phyloP scores from a whole-genome alignment of 2,329 filamentous ascomycete species.

The Aureobasidium sp. region DNA sequence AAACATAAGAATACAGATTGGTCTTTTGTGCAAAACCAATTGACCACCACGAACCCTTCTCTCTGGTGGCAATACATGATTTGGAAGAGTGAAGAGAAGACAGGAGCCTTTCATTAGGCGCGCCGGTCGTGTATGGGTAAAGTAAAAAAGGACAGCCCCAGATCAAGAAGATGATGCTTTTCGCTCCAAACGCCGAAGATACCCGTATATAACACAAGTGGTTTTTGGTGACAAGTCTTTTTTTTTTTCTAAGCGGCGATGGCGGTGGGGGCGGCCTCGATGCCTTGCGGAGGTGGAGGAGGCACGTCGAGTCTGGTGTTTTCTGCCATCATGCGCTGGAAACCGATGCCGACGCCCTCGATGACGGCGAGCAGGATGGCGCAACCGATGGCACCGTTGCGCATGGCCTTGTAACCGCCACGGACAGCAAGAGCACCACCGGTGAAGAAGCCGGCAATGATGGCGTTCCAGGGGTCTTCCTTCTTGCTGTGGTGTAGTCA shows the following conservation, averaged over 20 bases:
- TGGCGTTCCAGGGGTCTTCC: conserved; percentile 97
- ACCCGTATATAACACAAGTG: conserved; percentile 1
- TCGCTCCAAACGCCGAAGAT: conserved; percentile 11
- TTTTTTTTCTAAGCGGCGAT: conserved; percentile 12
- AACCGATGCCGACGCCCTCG: conserved; percentile 92
- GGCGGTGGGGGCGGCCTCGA: conserved; percentile 10
- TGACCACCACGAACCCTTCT: background rate
- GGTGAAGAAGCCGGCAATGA: conserved; percentile 95
- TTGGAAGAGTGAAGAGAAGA: conserved; percentile 9
- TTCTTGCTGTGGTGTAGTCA: conserved; percentile 50
- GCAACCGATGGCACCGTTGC: conserved; percentile 94
- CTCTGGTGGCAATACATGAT: background rate
- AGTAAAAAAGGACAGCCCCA: background rate
- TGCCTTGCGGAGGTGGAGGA: conserved; percentile 28
- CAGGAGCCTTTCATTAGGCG: background rate
- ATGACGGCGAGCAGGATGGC: conserved; percentile 91
- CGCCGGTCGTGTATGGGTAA: background rate
- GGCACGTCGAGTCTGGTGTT: conserved; percentile 67
- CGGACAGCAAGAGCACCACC: conserved; percentile 84
- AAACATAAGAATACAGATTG: conserved; percentile 3
- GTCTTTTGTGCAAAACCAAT: background rate
- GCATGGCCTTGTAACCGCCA: conserved; percentile 82
- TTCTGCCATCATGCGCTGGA: conserved; percentile 88
- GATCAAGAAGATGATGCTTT: background rate
- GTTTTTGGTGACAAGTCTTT: background rate